A percentile compares a stretch with the other conserved stretches of the same genome.
These are phyloP conservation scores for Neopestalotiopsis sp. DNA, from an alignment of 2,329 filamentous ascomycete genomes.

Conservation along the genomic window DNA sequence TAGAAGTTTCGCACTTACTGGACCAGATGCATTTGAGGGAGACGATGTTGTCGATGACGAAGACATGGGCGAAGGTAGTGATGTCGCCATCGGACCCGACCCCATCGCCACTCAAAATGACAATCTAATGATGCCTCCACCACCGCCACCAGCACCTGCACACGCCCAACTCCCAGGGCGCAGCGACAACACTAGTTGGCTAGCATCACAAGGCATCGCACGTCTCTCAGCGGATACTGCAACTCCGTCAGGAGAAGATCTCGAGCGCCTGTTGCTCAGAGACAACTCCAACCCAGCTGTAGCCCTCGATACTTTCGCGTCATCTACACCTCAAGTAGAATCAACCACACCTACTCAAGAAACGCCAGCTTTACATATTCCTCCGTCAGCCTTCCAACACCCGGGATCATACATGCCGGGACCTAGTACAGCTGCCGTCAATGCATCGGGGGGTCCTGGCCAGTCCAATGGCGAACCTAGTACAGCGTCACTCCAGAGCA, in stretches of 20 bases:
- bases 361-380: background rate
- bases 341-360: background rate
- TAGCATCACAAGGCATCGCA: background rate
- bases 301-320: slow-evolving; percentile 10
- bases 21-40: slow-evolving; percentile 36
- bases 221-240: background rate
- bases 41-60: slow-evolving; percentile 37
- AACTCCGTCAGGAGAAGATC: background rate
- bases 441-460: slow-evolving; percentile 4
- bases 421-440: slow-evolving; percentile 16
- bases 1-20: slow-evolving; percentile 21
- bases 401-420: background rate
- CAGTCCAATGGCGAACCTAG: background rate
- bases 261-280: background rate
- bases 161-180: background rate
- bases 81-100: slow-evolving; percentile 33
- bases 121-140: slow-evolving; percentile 25
- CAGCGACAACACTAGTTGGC: background rate
- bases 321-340: background rate
- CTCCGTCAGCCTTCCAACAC: background rate
- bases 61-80: slow-evolving; percentile 40
- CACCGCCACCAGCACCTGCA: slow-evolving; percentile 25
- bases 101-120: slow-evolving; percentile 25
- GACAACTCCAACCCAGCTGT: background rate
- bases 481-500: slow-evolving; percentile 7